Evolutionary conservation across 1,284 basidiomycete genomes (phyloP), one percentile per base, ranked within the genome.

Genomic region (Cystobasidium pallidum): DNA sequence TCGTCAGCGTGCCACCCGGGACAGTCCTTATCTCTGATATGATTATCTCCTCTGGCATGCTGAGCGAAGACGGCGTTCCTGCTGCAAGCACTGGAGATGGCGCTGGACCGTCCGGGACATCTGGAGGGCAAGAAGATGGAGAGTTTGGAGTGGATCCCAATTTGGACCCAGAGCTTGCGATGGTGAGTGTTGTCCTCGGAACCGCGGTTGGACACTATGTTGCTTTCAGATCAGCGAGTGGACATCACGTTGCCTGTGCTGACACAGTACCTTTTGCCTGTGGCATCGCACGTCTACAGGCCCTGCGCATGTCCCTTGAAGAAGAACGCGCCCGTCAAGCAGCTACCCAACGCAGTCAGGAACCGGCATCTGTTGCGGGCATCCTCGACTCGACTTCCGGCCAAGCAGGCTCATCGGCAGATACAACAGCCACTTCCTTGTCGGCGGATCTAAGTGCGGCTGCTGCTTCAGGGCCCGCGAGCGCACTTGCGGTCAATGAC

Each of bases 261-360:
- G 51, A 32, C 54, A 34, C 10, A 57, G 2, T 24, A 24, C 21
- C 73, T 4, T 83, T 81, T 32, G 52, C 1, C 1, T 39, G 36
- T 13, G 13, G 13, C 36, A 39, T 39, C 36, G 13, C 36, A 10
- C 47, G 54, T n/a, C 26, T 62, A 2, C 78, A 96, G 93, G 95
- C 94, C 13, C 85, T 99, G 52, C 91, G 95, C 47, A 92, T 99
- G 89, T 98, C 94, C 0, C 88, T 99, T 85, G 92, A 97, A 82
- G 95, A 99, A 82, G 95, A 94, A 74, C 89, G 91, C 80, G 93
- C 93, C 39, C 88, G 94, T 26, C 91, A 91, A 83, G 89, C 87
- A n/a, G 89, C 87, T 6, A 75, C 74, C 54, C 76, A 70, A 47
- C 75, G 70, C 26, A 72, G 65, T 68, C 62, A 74, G 36, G 73